Evolutionary conservation across 2,329 filamentous ascomycete species (phyloP), one percentile per base, ranked within the genome.

Genomic region (Claviceps cyperi): DNA sequence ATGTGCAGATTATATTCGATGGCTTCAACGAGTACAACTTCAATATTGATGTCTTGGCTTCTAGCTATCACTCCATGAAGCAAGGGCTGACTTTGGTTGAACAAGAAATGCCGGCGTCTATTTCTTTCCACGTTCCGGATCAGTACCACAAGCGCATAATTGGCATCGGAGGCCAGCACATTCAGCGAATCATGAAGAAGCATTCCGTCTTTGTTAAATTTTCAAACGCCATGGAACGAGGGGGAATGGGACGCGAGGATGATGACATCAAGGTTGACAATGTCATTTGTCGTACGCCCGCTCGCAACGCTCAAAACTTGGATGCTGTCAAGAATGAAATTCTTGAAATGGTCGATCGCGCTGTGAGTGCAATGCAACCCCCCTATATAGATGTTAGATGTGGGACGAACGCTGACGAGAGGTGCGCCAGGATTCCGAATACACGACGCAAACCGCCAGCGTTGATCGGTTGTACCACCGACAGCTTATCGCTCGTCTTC

Each of bases 11-110:
- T 62, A 91, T 98, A 55, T 98, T 98, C 58, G 92, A 98, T 64
- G 90, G 89, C 55, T 98, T 97, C 73, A 95, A 96, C 67, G 92
- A 98, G 71, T 98, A 97, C 76, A 97, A 98, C 69, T 98, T 98
- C 74, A 95, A 97, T 68, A 98, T 98, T 57, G 92, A 98, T 63
- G 91, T 98, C 50, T 90, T 92, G 63, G 90, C 87, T 44, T 83
- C 83, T 50, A 85, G 86, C 58, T 97, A 96, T 64, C 90, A 96
- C 56, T 89, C 90, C 2, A 92, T 92, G 69, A 95, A 92, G 71
- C 86, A 90, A 59, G 92, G 92, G 2, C 72, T 98, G 54, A 83
- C 85, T 56, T 78, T 98, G 51, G 92, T 98, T 17, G 92, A 98
- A 66, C 90, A 97, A 69, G 92, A 98, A 69, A 97, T 98, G 90